phyloP scores from a whole-genome alignment of 169 alveolate species.

The Haemoproteus tartakovskyi region DNA sequence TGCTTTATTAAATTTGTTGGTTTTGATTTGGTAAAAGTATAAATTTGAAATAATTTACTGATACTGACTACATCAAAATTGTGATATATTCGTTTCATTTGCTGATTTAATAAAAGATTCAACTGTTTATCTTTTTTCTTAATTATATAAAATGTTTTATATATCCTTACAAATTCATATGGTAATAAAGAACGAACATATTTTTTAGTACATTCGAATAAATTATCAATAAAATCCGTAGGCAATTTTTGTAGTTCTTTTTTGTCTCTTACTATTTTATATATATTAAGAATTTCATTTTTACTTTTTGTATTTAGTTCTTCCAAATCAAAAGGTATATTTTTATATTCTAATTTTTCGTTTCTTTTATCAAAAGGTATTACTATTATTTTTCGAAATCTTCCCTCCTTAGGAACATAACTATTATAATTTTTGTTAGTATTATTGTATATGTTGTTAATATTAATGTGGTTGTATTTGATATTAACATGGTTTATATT shows the following conservation, averaged over 20 bases:
- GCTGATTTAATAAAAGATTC: slow-evolving; percentile 41
- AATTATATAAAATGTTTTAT: slow-evolving; percentile 21
- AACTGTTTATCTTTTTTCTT: slow-evolving; percentile 19
- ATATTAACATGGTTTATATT: too few relatives aligned
- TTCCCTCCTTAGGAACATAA: slow-evolving; percentile 1
- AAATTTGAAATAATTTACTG: slow-evolving; percentile 43
- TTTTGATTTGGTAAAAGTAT: slow-evolving; percentile 5
- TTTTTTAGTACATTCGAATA: slow-evolving; percentile 45
- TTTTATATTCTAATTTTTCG: slow-evolving; percentile 12
- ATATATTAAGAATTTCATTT: slow-evolving; percentile 19
- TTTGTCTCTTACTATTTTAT: slow-evolving; percentile 21
- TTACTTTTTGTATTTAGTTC: slow-evolving; percentile 18
- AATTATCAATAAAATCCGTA: slow-evolving; percentile 35
- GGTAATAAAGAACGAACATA: slow-evolving; percentile 46
- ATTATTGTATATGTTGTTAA: too few relatives aligned
- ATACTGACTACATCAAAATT: slow-evolving; percentile 40
- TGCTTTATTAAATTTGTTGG: slow-evolving; percentile 25
- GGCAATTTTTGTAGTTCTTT: slow-evolving; percentile 35
- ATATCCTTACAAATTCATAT: slow-evolving; percentile 28
- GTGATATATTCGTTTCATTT: slow-evolving; percentile 43
- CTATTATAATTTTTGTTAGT: too few relatives aligned
- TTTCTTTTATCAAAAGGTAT: slow-evolving; percentile 25
- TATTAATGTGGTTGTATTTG: too few relatives aligned
- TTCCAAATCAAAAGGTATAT: slow-evolving; percentile 33
- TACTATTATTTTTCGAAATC: slow-evolving; percentile 30